Evolutionary conservation across 495 filamentous ascomycete genomes (phyloP).

Genomic region (Hypoxylon fragiforme): DNA sequence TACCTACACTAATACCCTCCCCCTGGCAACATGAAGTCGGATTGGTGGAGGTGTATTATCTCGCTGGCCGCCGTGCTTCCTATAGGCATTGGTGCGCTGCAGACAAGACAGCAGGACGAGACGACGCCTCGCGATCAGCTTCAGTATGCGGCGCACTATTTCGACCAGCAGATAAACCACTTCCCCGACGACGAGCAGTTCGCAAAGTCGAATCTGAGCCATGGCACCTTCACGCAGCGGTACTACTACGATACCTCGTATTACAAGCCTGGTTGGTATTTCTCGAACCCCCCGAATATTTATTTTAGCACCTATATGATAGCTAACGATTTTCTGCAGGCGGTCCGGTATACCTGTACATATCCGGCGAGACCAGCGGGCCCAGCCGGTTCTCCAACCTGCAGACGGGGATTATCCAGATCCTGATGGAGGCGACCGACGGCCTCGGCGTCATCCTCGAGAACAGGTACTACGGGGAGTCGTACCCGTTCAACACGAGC

Average conservation of each 20-base stretch:
- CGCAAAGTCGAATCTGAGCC: slow-evolving; percentile 37
- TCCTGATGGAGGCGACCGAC: slow-evolving; percentile 51
- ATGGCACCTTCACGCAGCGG: slow-evolving; percentile 49
- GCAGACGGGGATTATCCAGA: slow-evolving; percentile 48
- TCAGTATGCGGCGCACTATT: slow-evolving; percentile 31
- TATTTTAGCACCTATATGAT: no score
- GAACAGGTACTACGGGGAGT: slow-evolving; percentile 51
- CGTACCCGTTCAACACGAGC: slow-evolving; percentile 45
- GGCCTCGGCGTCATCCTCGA: slow-evolving; percentile 54
- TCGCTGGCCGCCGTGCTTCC: no score
- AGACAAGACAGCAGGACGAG: slow-evolving; percentile 17
- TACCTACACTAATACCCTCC: neutral
- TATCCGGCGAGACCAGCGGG: slow-evolving; percentile 47
- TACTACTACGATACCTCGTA: slow-evolving; percentile 52
- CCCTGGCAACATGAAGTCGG: slow-evolving; percentile 16
- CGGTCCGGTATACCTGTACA: slow-evolving; percentile 52
- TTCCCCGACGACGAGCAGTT: slow-evolving; percentile 42
- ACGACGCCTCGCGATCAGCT: slow-evolving; percentile 22
- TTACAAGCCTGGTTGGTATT: slow-evolving; percentile 44
- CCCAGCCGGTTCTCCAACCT: slow-evolving; percentile 40
- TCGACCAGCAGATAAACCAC: slow-evolving; percentile 45
- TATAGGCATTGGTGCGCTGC: slow-evolving; percentile 8
- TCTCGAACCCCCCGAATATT: neutral
- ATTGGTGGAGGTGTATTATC: slow-evolving; percentile 21
- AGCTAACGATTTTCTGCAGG: no score